Conservation (phyloP, 306 rosid genomes). For the Sphenostylis stenocarpa region DNA sequence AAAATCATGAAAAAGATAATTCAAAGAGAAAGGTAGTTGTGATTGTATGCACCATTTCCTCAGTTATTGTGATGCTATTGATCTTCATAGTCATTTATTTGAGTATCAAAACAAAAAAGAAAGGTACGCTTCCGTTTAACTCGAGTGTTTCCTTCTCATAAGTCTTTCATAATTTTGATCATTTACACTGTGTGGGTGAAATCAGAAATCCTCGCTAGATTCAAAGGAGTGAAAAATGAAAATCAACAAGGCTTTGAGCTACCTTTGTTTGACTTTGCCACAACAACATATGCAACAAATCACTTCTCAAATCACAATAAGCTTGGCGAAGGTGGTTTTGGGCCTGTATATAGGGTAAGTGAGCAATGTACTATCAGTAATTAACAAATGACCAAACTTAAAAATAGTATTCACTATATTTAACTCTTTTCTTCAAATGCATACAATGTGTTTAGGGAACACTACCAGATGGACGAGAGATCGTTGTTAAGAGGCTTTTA, state of each 20-base stretch:
- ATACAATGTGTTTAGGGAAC: neutral
- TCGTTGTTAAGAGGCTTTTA: conserved; percentile 34
- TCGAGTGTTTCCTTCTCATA: neutral
- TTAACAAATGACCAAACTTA: neutral
- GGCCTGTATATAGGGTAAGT: conserved; percentile 27
- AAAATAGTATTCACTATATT: neutral
- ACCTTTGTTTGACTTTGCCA: conserved; percentile 25
- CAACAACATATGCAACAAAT: conserved; percentile 20
- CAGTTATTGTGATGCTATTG: neutral
- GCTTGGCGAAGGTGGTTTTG: conserved; percentile 37
- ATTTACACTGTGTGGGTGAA: neutral
- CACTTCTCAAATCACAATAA: conserved; percentile 27
- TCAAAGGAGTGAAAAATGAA: neutral
- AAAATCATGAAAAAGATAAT: neutral
- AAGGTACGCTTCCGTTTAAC: neutral
- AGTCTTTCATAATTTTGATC: too few species aligned
- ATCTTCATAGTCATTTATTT: neutral
- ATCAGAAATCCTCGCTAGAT: neutral
- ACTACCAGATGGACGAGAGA: conserved; percentile 10
- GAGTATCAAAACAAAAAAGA: neutral
- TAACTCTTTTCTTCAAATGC: neutral
- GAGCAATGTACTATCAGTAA: neutral
- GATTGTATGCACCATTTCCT: neutral
- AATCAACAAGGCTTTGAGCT: conserved; percentile 8
- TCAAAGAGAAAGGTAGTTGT: neutral